Conservation (phyloP, 192 early-diverging fungal species). For the Backusella sp. region DNA sequence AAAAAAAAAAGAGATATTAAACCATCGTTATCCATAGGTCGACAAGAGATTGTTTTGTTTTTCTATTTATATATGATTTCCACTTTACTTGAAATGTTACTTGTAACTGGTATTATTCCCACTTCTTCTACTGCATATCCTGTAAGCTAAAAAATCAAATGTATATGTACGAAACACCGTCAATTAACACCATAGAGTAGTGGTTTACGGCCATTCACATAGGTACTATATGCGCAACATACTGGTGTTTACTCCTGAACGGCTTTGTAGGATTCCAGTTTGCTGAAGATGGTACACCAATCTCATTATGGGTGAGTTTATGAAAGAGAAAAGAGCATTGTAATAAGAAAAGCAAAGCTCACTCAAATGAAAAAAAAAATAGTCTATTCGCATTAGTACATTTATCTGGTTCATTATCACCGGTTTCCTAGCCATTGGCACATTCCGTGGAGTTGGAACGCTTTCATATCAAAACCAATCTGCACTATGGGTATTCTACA, state of each 20-base stretch:
- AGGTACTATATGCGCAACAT: constrained; percentile 81
- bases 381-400: constrained; percentile 87
- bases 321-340: background rate
- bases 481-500: constrained; percentile 82
- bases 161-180: background rate
- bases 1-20: background rate
- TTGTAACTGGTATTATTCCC: constrained; percentile 92
- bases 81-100: constrained; percentile 85
- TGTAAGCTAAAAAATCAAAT: constrained; percentile 26
- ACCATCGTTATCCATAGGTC: constrained; percentile 50
- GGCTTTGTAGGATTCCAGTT: constrained; percentile 97
- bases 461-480: constrained; percentile 64
- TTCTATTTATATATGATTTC: constrained; percentile 94
- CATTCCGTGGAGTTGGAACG: constrained; percentile 66
- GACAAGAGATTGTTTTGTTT: constrained; percentile 98
- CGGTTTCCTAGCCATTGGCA: constrained; percentile 79
- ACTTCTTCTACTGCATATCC: constrained; percentile 72
- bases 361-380: background rate
- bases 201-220: constrained; percentile 85
- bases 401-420: constrained; percentile 77
- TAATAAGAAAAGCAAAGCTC: background rate
- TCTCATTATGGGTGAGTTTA: constrained; percentile 84
- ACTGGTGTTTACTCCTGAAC: constrained; percentile 93
- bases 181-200: constrained; percentile 31
- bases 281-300: constrained; percentile 91